Evolutionary conservation across 2,329 filamentous ascomycete genomes (phyloP).

Genomic region (Lachnellula occidentalis): DNA sequence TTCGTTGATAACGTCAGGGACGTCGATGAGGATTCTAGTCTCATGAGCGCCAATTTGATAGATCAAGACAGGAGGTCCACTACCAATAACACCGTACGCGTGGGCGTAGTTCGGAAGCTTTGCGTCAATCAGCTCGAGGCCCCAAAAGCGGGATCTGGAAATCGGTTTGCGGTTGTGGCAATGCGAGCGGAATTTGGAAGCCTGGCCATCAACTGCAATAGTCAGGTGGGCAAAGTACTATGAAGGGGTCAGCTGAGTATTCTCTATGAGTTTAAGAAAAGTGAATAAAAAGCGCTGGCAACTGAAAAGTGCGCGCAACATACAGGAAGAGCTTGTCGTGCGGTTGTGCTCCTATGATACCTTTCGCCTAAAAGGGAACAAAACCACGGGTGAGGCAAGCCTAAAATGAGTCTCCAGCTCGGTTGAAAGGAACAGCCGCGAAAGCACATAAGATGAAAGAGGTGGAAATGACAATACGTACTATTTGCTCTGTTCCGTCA

Average conservation of each 20-base stretch:
- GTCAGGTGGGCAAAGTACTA: constrained; percentile 6
- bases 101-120: background rate
- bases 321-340: too few relatives aligned
- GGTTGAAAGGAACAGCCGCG: too few relatives aligned
- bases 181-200: constrained; percentile 8
- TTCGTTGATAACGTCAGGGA: constrained; percentile 3
- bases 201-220: constrained; percentile 6
- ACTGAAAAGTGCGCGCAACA: too few relatives aligned
- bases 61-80: constrained; percentile 6
- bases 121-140: constrained; percentile 9
- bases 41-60: constrained; percentile 13
- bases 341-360: too few relatives aligned
- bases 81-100: constrained; percentile 6
- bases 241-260: background rate
- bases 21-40: constrained; percentile 9
- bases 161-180: background rate
- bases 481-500: background rate
- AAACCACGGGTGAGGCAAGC: too few relatives aligned
- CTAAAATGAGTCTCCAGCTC: too few relatives aligned
- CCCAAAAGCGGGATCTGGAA: constrained; percentile 7
- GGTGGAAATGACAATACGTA: background rate
- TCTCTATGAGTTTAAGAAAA: background rate
- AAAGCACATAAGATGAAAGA: too few relatives aligned
- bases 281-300: too few relatives aligned
- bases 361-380: too few relatives aligned